These are phyloP conservation scores for Pythium aquatile DNA, from an alignment of 352 stramenopile genomes.

Conservation along the genomic window DNA sequence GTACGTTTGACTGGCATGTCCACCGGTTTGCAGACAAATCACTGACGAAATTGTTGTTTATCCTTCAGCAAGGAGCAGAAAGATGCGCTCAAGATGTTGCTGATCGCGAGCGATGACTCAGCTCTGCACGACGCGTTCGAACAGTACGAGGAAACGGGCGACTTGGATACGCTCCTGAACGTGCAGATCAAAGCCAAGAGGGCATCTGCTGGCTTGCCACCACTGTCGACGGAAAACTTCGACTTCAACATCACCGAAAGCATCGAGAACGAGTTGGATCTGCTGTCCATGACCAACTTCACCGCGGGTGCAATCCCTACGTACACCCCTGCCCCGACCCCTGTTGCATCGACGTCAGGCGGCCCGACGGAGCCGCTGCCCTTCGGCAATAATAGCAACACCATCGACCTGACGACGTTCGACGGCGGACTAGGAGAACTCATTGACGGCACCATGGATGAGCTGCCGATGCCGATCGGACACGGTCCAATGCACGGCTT, in stretches of 20 bases:
- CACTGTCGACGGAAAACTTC: slow-evolving; percentile 58
- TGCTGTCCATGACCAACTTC: slow-evolving; percentile 75
- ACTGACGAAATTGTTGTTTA: background rate
- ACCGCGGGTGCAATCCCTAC: slow-evolving; percentile 18
- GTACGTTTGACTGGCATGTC: slow-evolving; percentile 23
- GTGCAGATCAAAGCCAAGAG: slow-evolving; percentile 64
- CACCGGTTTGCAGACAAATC: background rate
- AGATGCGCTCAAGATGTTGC: slow-evolving; percentile 74
- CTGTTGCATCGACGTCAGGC: slow-evolving; percentile 9
- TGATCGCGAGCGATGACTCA: slow-evolving; percentile 77
- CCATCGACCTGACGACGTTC: slow-evolving; percentile 30
- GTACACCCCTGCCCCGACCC: slow-evolving; percentile 17
- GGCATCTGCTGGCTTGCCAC: slow-evolving; percentile 52
- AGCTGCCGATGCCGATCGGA: slow-evolving; percentile 69
- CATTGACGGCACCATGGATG: slow-evolving; percentile 50
- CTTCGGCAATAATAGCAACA: slow-evolving; percentile 34
- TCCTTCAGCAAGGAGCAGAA: slow-evolving; percentile 66
- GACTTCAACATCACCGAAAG: slow-evolving; percentile 79
- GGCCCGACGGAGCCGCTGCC: slow-evolving; percentile 38
- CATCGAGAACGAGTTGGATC: slow-evolving; percentile 76
- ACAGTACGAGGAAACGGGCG: slow-evolving; percentile 74
- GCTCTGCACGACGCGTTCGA: slow-evolving; percentile 72
- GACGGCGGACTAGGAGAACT: slow-evolving; percentile 50
- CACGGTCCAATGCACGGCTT: slow-evolving; percentile 44
- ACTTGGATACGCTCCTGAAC: slow-evolving; percentile 72